Evolutionary conservation across 768 basidiomycete species (phyloP), one percentile per base, ranked within the genome.

Genomic region (Phlegmacium glaucopus): DNA sequence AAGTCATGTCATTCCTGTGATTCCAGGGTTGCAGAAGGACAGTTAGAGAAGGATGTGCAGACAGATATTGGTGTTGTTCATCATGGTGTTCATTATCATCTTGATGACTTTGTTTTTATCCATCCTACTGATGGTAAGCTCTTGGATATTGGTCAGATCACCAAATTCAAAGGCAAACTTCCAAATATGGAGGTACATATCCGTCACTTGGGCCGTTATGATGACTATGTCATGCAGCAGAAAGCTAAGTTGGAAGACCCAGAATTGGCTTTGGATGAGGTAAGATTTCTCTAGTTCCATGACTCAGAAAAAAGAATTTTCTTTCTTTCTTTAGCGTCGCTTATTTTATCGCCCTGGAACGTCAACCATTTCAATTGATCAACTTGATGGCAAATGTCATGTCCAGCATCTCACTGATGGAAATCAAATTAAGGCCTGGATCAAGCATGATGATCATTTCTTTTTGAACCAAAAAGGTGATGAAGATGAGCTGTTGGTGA

Each of bases 71-170:
- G 75, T 22, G 56, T 71, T 2, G 40, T 47, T 15, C 66, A 73
- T 11, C 58, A 69, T 35, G 77, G 77, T 3, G 59, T 69, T 9
- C 51, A 58, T 1, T 89, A 81, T 57, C 87, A 88, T 54, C 44
- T 67, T 8, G 42, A 72, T 38, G 87, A 88, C 51, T 87, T 79
- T 50, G 72, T 86, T 9, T 88, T 85, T 56, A 44, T 85, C 32
- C 71, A 68, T 34, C 64, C 66, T 12, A 50, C 62, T 11, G 53
- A 54, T n/a, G n/a, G 9, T 47, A 58, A 8, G 11, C 56, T 76
- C 1, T 70, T 83, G 36, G 59, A 68, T 5, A 78, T 89, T 44
- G 84, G 73, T 0, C 85, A 86, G 53, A 77, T 90, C 32, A 50
- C 67, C 12, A 57, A 63, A 4, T 59, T 85, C 22, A 22, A 22